Conservation (phyloP, 805 yeast species). For the Dipodascus geniculatus region DNA sequence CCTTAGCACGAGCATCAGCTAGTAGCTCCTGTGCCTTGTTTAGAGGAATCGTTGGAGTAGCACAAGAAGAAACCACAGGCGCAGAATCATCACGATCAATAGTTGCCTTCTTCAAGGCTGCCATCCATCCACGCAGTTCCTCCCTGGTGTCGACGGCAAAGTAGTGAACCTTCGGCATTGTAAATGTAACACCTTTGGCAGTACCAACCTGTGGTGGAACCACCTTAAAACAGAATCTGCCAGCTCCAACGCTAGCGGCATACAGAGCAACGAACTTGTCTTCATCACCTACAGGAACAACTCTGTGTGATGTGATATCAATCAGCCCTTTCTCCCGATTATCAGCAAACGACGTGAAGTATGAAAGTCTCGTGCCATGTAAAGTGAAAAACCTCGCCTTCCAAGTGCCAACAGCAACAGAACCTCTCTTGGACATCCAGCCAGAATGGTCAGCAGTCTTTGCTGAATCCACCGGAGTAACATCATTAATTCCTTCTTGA, state of each 20-base stretch:
- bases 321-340: slow-evolving; percentile 82
- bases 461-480: slow-evolving; percentile 69
- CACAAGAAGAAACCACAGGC: slow-evolving; percentile 86
- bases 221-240: slow-evolving; percentile 40
- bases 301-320: slow-evolving; percentile 91
- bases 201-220: slow-evolving; percentile 98
- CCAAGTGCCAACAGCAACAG: slow-evolving; percentile 81
- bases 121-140: slow-evolving; percentile 93
- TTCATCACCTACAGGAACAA: slow-evolving; percentile 70
- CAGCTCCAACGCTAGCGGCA: slow-evolving; percentile 84
- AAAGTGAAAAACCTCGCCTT: slow-evolving; percentile 68
- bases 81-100: slow-evolving; percentile 89
- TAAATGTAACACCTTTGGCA: slow-evolving; percentile 86
- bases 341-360: slow-evolving; percentile 69
- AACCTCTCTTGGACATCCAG: slow-evolving; percentile 93
- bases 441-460: slow-evolving; percentile 71
- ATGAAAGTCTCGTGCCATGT: slow-evolving; percentile 88
- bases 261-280: slow-evolving; percentile 72
- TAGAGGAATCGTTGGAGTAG: slow-evolving; percentile 88
- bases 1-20: slow-evolving; percentile 67
- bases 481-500: slow-evolving; percentile 66
- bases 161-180: slow-evolving; percentile 91
- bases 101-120: slow-evolving; percentile 88
- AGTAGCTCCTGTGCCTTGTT: slow-evolving; percentile 78
- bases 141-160: slow-evolving; percentile 89